Percentiles rank a stretch among this genome's conserved stretches.
phyloP scores from a whole-genome alignment of 345 rosid species.

The Eucalyptus polyanthemos region DNA sequence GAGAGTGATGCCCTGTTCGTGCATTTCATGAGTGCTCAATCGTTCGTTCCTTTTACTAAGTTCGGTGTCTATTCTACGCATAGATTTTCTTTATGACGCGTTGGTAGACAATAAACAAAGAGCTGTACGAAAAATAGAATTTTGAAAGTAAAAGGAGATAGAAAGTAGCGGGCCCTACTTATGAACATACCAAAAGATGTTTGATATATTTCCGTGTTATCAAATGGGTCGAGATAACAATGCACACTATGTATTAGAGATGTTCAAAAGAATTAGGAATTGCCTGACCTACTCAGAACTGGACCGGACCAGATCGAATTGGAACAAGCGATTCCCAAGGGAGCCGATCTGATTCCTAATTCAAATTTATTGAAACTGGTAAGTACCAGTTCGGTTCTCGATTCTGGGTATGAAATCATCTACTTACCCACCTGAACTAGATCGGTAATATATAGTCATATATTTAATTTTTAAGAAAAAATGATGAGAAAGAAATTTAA shows the following conservation, averaged over 20 bases:
- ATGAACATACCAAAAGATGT: neutral
- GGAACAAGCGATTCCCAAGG: fast-evolving
- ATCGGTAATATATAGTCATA: too few relatives aligned
- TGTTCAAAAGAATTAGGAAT: too few relatives aligned
- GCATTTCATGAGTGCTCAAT: neutral
- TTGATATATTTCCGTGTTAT: neutral
- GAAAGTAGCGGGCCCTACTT: neutral
- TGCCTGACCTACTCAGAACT: fast-evolving
- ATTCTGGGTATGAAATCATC: fast-evolving
- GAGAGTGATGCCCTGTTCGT: neutral
- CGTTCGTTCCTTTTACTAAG: neutral
- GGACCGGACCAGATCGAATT: fast-evolving
- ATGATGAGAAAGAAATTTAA: too few relatives aligned
- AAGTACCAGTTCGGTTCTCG: fast-evolving
- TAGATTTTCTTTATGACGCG: neutral
- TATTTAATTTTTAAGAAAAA: too few relatives aligned
- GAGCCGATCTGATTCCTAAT: fast-evolving
- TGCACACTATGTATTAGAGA: too few relatives aligned
- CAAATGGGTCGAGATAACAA: neutral
- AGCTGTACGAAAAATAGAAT: neutral
- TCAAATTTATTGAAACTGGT: too few relatives aligned
- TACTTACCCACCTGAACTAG: too few relatives aligned
- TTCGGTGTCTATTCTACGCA: fast-evolving
- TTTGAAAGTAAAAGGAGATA: neutral
- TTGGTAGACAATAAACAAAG: neutral